Evolutionary conservation across 2,329 filamentous ascomycete species (phyloP).

Genomic region (Albophoma yamanashiensis): DNA sequence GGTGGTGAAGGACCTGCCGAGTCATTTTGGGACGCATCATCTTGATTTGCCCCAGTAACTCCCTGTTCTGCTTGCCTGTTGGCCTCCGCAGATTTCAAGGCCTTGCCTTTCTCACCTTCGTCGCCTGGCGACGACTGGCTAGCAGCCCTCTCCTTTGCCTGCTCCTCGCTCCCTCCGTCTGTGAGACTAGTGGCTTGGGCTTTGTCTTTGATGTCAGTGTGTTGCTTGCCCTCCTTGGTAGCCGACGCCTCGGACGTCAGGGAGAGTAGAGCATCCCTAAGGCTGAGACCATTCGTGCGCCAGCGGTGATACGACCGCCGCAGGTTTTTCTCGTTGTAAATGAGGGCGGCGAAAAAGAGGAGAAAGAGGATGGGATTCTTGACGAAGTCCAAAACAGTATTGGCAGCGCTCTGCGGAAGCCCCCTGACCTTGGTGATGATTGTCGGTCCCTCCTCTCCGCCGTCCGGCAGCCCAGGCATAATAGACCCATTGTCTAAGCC

Average conservation of each 20-base stretch:
- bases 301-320: slow-evolving; percentile 26
- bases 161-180: background rate
- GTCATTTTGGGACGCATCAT: background rate
- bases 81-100: background rate
- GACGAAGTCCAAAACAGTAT: slow-evolving; percentile 43
- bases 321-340: slow-evolving; percentile 36
- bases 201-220: background rate
- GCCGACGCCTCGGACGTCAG: slow-evolving; percentile 4
- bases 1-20: background rate
- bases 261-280: slow-evolving; percentile 13
- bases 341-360: slow-evolving; percentile 28
- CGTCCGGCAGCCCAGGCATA: slow-evolving; percentile 13
- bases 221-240: background rate
- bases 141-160: background rate
- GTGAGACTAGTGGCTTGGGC: too few species aligned
- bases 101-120: background rate
- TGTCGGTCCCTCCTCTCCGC: slow-evolving; percentile 24
- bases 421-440: slow-evolving; percentile 40
- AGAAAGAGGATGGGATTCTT: slow-evolving; percentile 42
- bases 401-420: slow-evolving; percentile 37
- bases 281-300: slow-evolving; percentile 16
- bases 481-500: slow-evolving; percentile 23
- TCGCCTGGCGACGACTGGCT: background rate
- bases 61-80: background rate
- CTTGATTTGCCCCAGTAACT: background rate